Base-by-base conservation (phyloP, 83 land plant genomes). In the Thuja plicata region DNA sequence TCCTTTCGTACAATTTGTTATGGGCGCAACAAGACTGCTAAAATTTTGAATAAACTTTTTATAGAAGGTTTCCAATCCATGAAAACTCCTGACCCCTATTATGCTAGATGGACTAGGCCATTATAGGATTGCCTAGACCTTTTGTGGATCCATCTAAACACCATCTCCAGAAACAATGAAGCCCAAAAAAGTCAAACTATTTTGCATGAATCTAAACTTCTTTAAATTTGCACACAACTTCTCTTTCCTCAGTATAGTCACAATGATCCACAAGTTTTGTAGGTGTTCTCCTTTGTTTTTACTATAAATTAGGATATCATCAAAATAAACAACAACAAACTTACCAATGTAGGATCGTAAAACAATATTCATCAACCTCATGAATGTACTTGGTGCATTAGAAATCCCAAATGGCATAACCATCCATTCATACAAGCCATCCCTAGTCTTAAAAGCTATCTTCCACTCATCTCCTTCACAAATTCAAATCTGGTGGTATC, bases 361-460 rank as follows among this genome's bases (percentile, higher is more conserved):
- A 5, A 87, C 82, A 11, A 62, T 16, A 12, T 45, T 87, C 92
- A 89, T 91, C 32, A 91, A 11, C 0, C 62, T 57, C 88, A 88
- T 89, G 41, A 89, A 89, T 0, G 88, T 85, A 35, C 52, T 84
- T 4, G 74, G 90, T 4, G 91, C 92, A 85, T 91, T 91, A 0
- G 54, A 66, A 3, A 89, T 62, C 2, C 87, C 89, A 34, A 91
- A 91, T 21, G 91, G 89, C 81, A 91, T 46, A 8, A 46, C 50
- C 50, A 46, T 46, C 50, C 50, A 46, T 8, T 46, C 50, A 46
- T 46, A 46, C 55, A 13, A 88, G 30, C 90, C 90, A 24, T 89
- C 84, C 24, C 83, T 32, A 16, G 90, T 92, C 19, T 91, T 88
- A 27, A 89, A 89, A 2, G 88, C 89, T 0, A 52, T 92, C 17